Percentiles rank a stretch among this genome's conserved stretches.
phyloP scores from a whole-genome alignment of 176 grass and related monocot genomes.

The Juncus effusus region DNA sequence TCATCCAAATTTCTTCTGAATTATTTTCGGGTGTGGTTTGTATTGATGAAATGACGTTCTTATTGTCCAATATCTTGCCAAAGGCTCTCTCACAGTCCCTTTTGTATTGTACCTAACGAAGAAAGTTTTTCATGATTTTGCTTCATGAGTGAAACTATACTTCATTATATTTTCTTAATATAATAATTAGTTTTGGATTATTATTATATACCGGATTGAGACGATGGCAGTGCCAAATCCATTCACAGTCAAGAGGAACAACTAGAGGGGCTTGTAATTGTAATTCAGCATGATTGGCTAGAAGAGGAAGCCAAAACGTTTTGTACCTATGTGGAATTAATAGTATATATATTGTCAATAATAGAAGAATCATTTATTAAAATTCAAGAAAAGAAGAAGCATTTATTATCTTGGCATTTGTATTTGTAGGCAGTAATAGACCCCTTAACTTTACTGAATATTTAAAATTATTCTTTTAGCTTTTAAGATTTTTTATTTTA shows the following conservation, averaged over 20 bases:
- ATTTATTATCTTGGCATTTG: too few species aligned
- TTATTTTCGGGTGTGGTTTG: conserved; percentile 34
- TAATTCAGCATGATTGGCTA: conserved; percentile 55
- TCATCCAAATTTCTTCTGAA: conserved; percentile 49
- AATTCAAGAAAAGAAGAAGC: too few species aligned
- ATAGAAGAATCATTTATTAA: too few species aligned
- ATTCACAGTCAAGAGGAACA: conserved; percentile 75
- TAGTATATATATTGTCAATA: too few species aligned
- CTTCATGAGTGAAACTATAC: too few species aligned
- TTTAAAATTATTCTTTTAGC: too few species aligned
- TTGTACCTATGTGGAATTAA: conserved; percentile 47
- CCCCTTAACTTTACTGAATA: too few species aligned
- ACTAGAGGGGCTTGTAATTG: conserved; percentile 43
- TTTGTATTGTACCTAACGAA: conserved; percentile 55
- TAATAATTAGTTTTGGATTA: not conserved
- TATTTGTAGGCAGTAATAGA: too few species aligned
- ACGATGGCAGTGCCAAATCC: conserved; percentile 93
- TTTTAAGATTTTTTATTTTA: too few species aligned
- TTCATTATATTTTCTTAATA: not conserved
- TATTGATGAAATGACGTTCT: conserved; percentile 50
- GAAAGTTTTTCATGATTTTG: not conserved
- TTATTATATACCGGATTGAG: conserved; percentile 61
- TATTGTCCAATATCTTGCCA: conserved; percentile 52
- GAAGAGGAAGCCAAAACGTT: conserved; percentile 81
- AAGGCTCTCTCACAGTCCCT: conserved; percentile 70